Conservation (phyloP, 129 eudicot genomes). For the Rutidosis leptorrhynchoides region DNA sequence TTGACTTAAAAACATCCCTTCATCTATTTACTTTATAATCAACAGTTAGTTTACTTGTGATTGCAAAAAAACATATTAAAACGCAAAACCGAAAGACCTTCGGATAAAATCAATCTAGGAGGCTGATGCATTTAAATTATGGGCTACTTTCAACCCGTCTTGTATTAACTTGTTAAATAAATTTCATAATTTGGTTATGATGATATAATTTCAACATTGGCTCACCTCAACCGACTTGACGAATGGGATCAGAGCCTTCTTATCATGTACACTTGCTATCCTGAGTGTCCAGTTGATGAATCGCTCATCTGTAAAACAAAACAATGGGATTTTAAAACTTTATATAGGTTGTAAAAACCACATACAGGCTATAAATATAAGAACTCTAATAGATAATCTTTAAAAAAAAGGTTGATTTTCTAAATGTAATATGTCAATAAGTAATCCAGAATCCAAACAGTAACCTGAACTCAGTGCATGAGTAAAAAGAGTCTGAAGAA, state of each 20-base stretch:
- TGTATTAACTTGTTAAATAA: not conserved
- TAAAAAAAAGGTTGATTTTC: not conserved
- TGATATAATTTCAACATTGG: not conserved
- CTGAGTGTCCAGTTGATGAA: constrained; percentile 80
- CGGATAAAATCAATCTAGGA: not conserved
- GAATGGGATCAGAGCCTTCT: constrained; percentile 65
- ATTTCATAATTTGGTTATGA: constrained; percentile 3
- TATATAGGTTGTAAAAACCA: not conserved
- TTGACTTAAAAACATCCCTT: not conserved
- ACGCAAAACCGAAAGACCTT: not conserved
- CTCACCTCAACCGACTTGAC: constrained; percentile 75
- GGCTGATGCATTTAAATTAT: not conserved
- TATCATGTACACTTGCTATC: constrained; percentile 73
- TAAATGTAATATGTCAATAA: not conserved
- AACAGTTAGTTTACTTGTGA: not conserved
- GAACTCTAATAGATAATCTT: not conserved
- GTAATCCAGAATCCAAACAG: not conserved
- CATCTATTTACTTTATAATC: not conserved
- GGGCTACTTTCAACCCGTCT: not conserved
- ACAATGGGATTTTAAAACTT: not conserved
- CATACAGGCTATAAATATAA: not conserved
- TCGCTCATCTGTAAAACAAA: constrained; percentile 50
- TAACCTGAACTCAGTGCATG: constrained; percentile 70
- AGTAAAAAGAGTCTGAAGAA: constrained; percentile 61
- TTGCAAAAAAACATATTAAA: not conserved